These are phyloP conservation scores for Hyaloscypha bicolor DNA, from an alignment of 495 filamentous ascomycete species.

Conservation along the genomic window DNA sequence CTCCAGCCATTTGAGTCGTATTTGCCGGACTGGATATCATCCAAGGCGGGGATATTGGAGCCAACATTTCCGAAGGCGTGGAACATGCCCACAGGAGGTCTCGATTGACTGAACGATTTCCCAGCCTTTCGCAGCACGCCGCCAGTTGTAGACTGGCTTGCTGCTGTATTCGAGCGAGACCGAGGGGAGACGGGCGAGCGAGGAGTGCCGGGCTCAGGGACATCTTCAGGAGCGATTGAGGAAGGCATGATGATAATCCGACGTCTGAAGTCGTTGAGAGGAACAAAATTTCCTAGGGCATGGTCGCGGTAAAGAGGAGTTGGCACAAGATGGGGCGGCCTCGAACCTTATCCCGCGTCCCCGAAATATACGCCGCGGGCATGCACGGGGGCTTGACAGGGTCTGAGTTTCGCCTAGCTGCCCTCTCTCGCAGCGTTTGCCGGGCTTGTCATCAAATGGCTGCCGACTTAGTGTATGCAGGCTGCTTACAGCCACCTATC, in stretches of 20 bases:
- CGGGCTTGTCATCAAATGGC: background rate
- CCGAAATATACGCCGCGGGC: background rate
- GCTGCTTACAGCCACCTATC: background rate
- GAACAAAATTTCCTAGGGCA: background rate
- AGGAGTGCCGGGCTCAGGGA: background rate
- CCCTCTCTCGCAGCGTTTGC: background rate
- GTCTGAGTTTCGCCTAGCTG: background rate
- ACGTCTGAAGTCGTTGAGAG: background rate
- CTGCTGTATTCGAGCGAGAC: slow-evolving; percentile 3
- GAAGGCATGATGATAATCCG: background rate
- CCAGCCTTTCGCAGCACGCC: slow-evolving; percentile 42
- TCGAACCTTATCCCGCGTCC: background rate
- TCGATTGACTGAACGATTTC: slow-evolving; percentile 47
- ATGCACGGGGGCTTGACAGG: background rate
- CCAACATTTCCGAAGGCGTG: slow-evolving; percentile 48
- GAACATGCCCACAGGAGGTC: slow-evolving; percentile 54
- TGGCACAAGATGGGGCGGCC: background rate
- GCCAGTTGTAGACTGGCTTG: slow-evolving; percentile 28
- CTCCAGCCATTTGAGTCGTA: slow-evolving; percentile 28
- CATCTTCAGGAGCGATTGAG: slow-evolving; percentile 1
- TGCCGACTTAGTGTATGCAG: background rate
- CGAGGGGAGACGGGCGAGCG: background rate
- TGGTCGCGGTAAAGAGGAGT: background rate
- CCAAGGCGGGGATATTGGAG: slow-evolving; percentile 31
- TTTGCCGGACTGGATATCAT: slow-evolving; percentile 27